Base-by-base conservation (phyloP, 2,329 filamentous ascomycete species). In the Alternaria infectoria region DNA sequence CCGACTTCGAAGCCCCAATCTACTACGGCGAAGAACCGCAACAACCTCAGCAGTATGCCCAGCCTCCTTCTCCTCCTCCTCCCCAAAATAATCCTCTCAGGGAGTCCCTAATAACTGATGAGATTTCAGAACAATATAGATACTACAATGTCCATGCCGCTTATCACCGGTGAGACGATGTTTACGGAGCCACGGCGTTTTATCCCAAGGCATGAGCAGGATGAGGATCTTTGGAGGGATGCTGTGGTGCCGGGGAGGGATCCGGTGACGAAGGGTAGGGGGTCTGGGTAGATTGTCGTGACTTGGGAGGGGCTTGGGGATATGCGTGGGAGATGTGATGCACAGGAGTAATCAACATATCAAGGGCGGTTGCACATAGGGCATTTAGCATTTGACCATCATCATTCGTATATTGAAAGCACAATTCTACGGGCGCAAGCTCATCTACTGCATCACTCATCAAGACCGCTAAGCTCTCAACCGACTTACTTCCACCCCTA, bases 81-180 rank as follows among this genome's bases (percentile, higher is more conserved):
- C 15, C 28, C 30, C 30, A 9, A 21, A 21, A 9, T 13, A 12
- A 17, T 19, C 30, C 23, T 32, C 61, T 52, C 11, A 52, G 50
- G 36, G 70, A 71, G 40, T 58, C 59, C 25, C 28, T 61, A 65
- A 61, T 65, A 47, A 73, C 74, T 77, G 70, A 78, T 69, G 73
- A 74, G 50, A 63, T 73, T 21, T 70, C 74, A 76, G 75, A 69
- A 57, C 73, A 74, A 61, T 72, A 69, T 68, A 72, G 68, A 56
- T 67, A 65, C 57, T 74, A 76, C 67, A 74, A 73, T 59, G 56
- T 70, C 61, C 25, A 70, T 46, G 59, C 60, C 13, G 26, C 62
- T 2, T 74, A 74, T 43, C 69, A 77, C 56, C 57, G 56, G 58
- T 70, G 64, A 68, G 13, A 49, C 57, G 9, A 9, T 32, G 28